phyloP scores from a whole-genome alignment of 176 grass and related monocot species.

The Rhynchospora pubera region DNA sequence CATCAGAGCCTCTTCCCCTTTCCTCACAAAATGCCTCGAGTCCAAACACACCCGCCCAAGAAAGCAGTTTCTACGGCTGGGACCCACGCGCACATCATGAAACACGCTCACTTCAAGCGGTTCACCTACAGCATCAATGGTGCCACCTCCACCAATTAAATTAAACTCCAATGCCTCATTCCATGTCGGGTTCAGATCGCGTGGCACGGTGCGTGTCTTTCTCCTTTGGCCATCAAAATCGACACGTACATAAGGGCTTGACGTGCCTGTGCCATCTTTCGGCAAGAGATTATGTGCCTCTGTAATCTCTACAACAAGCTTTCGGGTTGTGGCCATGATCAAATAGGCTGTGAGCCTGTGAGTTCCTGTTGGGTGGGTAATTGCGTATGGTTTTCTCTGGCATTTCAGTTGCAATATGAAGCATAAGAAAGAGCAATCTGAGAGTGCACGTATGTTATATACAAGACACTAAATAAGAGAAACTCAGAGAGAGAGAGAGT shows the following conservation, averaged over 20 bases:
- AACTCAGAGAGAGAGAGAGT: not conserved
- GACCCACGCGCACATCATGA: conserved; percentile 52
- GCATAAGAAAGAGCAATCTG: not conserved
- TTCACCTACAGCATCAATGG: conserved; percentile 22
- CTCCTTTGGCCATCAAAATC: conserved; percentile 84
- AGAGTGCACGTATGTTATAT: not conserved
- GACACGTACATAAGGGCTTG: conserved; percentile 74
- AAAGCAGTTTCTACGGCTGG: conserved; percentile 68
- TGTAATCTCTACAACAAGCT: conserved; percentile 93
- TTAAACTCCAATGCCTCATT: conserved; percentile 77
- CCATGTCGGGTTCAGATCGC: conserved; percentile 67
- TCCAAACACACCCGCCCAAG: conserved; percentile 76
- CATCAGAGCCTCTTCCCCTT: conserved; percentile 89
- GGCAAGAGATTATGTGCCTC: conserved; percentile 73
- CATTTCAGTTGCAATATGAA: not conserved
- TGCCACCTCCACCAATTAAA: conserved; percentile 23
- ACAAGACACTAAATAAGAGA: not conserved
- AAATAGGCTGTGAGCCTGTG: not conserved
- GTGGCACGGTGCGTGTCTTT: conserved; percentile 61
- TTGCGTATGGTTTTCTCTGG: conserved; percentile 18
- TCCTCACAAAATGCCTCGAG: conserved; percentile 57
- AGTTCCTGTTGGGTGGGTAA: not conserved
- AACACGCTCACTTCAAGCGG: conserved; percentile 63
- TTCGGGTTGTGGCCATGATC: conserved; percentile 36
- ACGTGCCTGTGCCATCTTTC: conserved; percentile 82